Evolutionary conservation across 2,329 filamentous ascomycete genomes (phyloP).

Genomic region (Cladophialophora immunda): DNA sequence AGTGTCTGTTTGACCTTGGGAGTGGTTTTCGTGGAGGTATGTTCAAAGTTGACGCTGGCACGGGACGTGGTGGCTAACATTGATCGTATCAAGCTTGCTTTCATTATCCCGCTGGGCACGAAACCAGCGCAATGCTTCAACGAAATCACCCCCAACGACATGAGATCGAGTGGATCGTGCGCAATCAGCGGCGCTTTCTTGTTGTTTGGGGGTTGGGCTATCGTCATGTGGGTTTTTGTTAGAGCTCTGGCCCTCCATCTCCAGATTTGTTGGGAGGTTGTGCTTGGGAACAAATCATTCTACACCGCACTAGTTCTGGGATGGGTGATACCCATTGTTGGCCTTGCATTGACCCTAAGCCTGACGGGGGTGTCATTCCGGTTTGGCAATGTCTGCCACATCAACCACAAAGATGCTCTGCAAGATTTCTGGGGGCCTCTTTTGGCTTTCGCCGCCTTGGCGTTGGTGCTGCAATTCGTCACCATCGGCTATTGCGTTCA

Average conservation of each 20-base stretch:
- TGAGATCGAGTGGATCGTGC: slow-evolving; percentile 82
- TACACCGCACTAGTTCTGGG: slow-evolving; percentile 80
- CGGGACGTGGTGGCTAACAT: slow-evolving; percentile 27
- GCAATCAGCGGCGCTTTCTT: slow-evolving; percentile 88
- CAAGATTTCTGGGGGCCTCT: slow-evolving; percentile 90
- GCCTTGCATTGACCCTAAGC: slow-evolving; percentile 77
- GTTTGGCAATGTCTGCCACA: slow-evolving; percentile 90
- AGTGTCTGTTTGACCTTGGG: slow-evolving; percentile 84
- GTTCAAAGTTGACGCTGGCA: slow-evolving; percentile 47
- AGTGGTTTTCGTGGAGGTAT: slow-evolving; percentile 80
- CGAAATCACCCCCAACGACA: slow-evolving; percentile 90
- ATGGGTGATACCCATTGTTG: slow-evolving; percentile 82
- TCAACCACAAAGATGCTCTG: slow-evolving; percentile 87
- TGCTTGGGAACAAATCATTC: slow-evolving; percentile 89
- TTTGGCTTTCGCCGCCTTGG: slow-evolving; percentile 77
- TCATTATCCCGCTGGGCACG: slow-evolving; percentile 84
- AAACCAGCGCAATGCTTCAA: slow-evolving; percentile 85
- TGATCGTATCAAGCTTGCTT: slow-evolving; percentile 71
- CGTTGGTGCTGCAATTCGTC: slow-evolving; percentile 80
- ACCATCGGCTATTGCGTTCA: slow-evolving; percentile 94
- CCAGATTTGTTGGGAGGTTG: slow-evolving; percentile 96
- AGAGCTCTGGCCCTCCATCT: slow-evolving; percentile 91
- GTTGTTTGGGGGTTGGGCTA: slow-evolving; percentile 83
- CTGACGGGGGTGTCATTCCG: slow-evolving; percentile 93
- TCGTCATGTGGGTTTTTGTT: slow-evolving; percentile 89